A percentile compares a stretch with the other conserved stretches of the same genome.
phyloP scores from a whole-genome alignment of 2,329 filamentous ascomycete species.

The Neonectria hederae region DNA sequence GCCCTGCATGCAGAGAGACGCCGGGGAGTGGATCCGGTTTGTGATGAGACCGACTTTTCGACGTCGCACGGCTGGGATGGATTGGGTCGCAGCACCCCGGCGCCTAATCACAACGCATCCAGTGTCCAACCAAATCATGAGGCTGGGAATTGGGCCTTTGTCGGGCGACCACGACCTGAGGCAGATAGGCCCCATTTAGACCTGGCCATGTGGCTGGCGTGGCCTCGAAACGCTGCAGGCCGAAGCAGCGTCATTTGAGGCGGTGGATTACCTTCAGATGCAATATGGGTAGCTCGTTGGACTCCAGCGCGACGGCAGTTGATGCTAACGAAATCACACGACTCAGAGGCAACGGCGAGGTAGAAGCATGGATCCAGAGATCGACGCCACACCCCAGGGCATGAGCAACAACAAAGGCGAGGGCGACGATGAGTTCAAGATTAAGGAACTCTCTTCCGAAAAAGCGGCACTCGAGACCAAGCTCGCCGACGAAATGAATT shows the following conservation, averaged over 20 bases:
- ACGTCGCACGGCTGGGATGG: constrained; percentile 26
- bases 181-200: constrained; percentile 21
- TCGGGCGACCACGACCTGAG: constrained; percentile 28
- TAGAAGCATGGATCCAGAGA: constrained; percentile 32
- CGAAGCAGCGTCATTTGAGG: constrained; percentile 12
- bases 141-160: constrained; percentile 35
- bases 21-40: constrained; percentile 34
- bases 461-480: constrained; percentile 37
- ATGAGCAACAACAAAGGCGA: constrained; percentile 14
- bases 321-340: constrained; percentile 12
- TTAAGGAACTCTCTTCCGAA: constrained; percentile 25
- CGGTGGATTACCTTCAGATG: constrained; percentile 21
- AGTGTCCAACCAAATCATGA: constrained; percentile 35
- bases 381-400: constrained; percentile 10
- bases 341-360: constrained; percentile 11
- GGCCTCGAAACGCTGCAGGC: constrained; percentile 20
- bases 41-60: constrained; percentile 41
- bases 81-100: constrained; percentile 34
- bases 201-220: constrained; percentile 27
- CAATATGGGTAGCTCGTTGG: constrained; percentile 17
- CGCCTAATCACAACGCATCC: constrained; percentile 32
- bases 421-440: constrained; percentile 13
- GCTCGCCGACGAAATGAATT: constrained; percentile 44
- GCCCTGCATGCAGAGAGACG: constrained; percentile 30
- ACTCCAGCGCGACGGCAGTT: constrained; percentile 13